Conservation (phyloP, 352 stramenopile species). For the Pythium grandisporangium region DNA sequence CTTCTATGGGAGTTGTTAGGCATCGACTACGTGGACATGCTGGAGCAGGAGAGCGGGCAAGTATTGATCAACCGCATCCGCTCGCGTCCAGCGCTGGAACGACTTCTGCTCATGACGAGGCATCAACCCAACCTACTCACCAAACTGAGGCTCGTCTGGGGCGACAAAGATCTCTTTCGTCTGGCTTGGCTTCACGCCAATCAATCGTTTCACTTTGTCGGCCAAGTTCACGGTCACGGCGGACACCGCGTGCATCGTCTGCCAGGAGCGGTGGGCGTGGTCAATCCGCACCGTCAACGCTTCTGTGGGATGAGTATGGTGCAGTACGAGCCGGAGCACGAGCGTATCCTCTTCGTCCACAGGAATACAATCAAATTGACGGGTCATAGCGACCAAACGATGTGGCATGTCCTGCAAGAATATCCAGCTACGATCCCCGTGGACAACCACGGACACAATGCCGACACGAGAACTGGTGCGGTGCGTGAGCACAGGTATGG, state of each 20-base stretch:
- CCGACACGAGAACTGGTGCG: too few relatives aligned
- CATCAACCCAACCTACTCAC: conserved; percentile 10
- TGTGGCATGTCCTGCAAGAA: conserved; percentile 45
- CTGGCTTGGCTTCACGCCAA: conserved; percentile 12
- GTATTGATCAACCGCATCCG: conserved; percentile 12
- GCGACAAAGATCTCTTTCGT: conserved; percentile 22
- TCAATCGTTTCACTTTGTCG: conserved; percentile 13
- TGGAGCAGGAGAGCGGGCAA: conserved; percentile 24
- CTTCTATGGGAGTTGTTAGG: conserved; percentile 20
- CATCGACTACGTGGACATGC: conserved; percentile 16
- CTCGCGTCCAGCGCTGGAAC: conserved; percentile 6
- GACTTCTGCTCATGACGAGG: conserved; percentile 13
- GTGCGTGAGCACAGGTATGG: too few relatives aligned
- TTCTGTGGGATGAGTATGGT: conserved; percentile 24
- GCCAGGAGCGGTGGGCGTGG: conserved; percentile 11
- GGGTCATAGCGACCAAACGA: conserved; percentile 16
- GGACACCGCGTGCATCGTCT: too few relatives aligned
- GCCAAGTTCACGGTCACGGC: too few relatives aligned
- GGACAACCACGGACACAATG: too few relatives aligned
- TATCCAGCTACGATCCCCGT: too few relatives aligned
- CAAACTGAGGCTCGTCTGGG: conserved; percentile 19
- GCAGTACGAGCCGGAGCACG: conserved; percentile 15
- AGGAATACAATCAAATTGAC: conserved; percentile 49
- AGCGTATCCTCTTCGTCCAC: conserved; percentile 14
- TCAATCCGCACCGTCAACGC: conserved; percentile 6